These are phyloP conservation scores for Neonectria ditissima DNA, from an alignment of 2,329 filamentous ascomycete species.

Conservation along the genomic window DNA sequence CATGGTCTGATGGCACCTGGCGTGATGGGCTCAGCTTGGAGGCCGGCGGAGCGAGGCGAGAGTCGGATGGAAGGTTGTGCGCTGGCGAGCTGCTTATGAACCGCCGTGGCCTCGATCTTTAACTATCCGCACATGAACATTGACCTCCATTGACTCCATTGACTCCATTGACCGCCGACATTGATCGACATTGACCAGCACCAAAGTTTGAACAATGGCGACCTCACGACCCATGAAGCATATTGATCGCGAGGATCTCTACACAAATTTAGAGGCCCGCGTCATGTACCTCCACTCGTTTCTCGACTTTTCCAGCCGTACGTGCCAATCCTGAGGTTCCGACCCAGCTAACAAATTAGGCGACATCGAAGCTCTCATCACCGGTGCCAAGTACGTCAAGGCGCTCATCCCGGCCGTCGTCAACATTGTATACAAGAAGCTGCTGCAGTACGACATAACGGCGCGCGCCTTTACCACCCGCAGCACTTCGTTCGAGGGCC, in stretches of 20 bases:
- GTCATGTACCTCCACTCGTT: conserved; percentile 81
- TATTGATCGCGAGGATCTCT: conserved; percentile 77
- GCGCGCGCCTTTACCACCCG: conserved; percentile 78
- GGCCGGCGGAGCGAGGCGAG: conserved; percentile 45
- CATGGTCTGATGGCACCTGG: conserved; percentile 46
- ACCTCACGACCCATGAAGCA: conserved; percentile 62
- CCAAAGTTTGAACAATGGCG: conserved; percentile 38
- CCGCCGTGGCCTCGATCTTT: neutral
- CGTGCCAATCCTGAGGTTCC: no score
- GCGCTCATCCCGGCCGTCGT: conserved; percentile 85
- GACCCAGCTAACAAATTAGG: conserved; percentile 56
- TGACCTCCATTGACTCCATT: no score
- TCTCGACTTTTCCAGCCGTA: conserved; percentile 79
- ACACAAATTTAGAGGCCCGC: conserved; percentile 76
- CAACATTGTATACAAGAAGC: conserved; percentile 86
- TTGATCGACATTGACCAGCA: neutral
- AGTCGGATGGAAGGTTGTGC: conserved; percentile 37
- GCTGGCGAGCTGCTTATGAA: conserved; percentile 12
- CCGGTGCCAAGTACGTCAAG: conserved; percentile 81
- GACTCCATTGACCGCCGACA: neutral
- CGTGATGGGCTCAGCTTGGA: conserved; percentile 45
- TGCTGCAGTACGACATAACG: conserved; percentile 84
- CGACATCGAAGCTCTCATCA: conserved; percentile 77
- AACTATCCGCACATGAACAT: no score
- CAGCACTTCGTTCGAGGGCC: conserved; percentile 73